Evolutionary conservation across 257 asterid genomes (phyloP), one percentile per base, ranked within the genome.

Genomic region (Forsythia viridissima): DNA sequence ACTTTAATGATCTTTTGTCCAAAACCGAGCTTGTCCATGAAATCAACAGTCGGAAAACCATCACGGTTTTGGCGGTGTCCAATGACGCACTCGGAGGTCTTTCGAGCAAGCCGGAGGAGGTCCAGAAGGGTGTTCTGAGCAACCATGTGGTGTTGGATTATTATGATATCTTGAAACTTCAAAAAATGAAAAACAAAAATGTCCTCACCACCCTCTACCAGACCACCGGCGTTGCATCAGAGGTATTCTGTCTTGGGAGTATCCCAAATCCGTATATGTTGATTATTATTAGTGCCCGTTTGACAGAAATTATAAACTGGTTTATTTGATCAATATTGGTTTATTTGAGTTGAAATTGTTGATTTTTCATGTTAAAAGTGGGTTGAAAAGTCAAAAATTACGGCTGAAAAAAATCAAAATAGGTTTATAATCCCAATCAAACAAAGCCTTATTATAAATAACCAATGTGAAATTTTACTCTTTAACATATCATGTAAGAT

Each of bases 131-230:
- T 4, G 80, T 90, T 79, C 81, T 94, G 20, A 86, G 87, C 81
- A 85, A 70, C 80, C 97, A 94, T 70, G 79, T 94, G 13, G 59
- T 92, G 63, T 91, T 92, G 51, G 98, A 94, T 57, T 92, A 92
- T 85, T 94, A 59, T 44, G 97, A 91, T n/a, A 59, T 72, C 15
- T 0, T 80, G 74, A 94, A 94, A 77, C 92, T 94, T 52, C 73
- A 51, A 78, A 86, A 77, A 71, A 72, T 91, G 69, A 71, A 84
- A 61, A 77, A 36, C 3, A 85, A 78, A 46, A 78, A 91, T 36
- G 43, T 79, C 0, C 66, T 86, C 80, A 89, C 96, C 68, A 94
- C 88, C 4, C 83, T 92, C 76, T 91, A 24, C 80, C 97, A 92
- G 63, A 38, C 80, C 21, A 79, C 84, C 0, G 90, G 88, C 20